Evolutionary conservation across 768 basidiomycete species (phyloP).

Genomic region (Inosperma sp.): DNA sequence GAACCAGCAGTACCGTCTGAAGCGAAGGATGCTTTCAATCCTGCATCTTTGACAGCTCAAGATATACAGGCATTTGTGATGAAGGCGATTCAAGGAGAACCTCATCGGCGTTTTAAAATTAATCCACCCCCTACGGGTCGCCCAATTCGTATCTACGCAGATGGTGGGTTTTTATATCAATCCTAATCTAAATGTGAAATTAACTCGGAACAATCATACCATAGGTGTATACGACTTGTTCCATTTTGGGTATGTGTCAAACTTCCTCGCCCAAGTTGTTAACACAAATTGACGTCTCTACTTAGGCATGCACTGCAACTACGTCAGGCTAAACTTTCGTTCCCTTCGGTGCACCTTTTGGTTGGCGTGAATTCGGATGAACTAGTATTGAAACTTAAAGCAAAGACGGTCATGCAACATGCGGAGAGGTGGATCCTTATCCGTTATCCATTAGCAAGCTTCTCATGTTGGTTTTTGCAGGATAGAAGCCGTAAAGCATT

Average conservation of each 20-base stretch:
- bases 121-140: conserved; percentile 77
- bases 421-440: conserved; percentile 59
- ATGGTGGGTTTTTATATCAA: conserved; percentile 52
- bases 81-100: conserved; percentile 68
- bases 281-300: conserved; percentile 4
- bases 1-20: conserved; percentile 41
- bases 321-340: conserved; percentile 92
- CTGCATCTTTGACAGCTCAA: conserved; percentile 62
- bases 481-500: conserved; percentile 89
- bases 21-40: conserved; percentile 46
- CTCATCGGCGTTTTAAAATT: conserved; percentile 70
- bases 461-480: conserved; percentile 39
- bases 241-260: conserved; percentile 75
- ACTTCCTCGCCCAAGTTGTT: neutral
- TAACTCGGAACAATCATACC: conserved; percentile 20
- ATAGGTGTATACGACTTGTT: conserved; percentile 94
- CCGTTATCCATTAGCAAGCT: neutral
- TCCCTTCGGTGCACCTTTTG: conserved; percentile 84
- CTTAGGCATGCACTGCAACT: conserved; percentile 88
- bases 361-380: conserved; percentile 93
- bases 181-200: conserved; percentile 23
- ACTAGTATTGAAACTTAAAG: conserved; percentile 74
- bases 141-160: conserved; percentile 88
- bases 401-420: conserved; percentile 81
- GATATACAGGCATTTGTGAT: conserved; percentile 78